Conservation (phyloP, 257 asterid species). For the Thymus quinquecostatus region DNA sequence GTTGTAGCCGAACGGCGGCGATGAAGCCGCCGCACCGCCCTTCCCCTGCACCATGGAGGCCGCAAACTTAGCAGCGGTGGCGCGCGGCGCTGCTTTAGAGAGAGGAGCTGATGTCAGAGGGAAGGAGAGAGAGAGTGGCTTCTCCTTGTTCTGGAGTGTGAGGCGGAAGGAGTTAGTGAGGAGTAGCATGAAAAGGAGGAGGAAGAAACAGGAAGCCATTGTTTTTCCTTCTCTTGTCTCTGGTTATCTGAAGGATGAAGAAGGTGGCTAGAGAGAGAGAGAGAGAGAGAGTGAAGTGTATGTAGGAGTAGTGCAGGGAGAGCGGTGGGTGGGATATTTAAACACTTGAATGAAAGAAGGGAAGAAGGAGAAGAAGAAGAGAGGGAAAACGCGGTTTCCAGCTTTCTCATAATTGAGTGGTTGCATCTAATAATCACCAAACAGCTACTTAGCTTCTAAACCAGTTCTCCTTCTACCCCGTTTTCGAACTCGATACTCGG, state of each 20-base stretch:
- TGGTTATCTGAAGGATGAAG: neutral
- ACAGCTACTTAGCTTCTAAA: constrained; percentile 28
- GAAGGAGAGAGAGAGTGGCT: constrained; percentile 53
- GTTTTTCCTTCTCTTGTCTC: neutral
- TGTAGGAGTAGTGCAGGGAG: neutral
- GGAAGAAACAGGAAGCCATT: constrained; percentile 40
- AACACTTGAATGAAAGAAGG: neutral
- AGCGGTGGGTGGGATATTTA: constrained; percentile 24
- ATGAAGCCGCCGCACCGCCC: constrained; percentile 11
- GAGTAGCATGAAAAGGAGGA: constrained; percentile 32
- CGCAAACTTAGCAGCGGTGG: constrained; percentile 28
- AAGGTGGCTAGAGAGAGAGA: neutral
- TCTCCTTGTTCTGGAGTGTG: constrained; percentile 24
- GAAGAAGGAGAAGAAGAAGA: neutral
- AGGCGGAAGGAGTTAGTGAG: constrained; percentile 29
- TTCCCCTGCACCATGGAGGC: constrained; percentile 36
- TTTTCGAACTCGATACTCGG: too few species aligned
- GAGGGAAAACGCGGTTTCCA: constrained; percentile 37
- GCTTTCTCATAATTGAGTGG: constrained; percentile 28
- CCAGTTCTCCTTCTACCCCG: neutral
- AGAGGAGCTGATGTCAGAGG: constrained; percentile 58
- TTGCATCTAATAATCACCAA: constrained; percentile 30
- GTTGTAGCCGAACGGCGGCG: constrained; percentile 41
- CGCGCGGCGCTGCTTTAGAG: constrained; percentile 24
- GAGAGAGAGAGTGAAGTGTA: neutral